Evolutionary conservation across 2,329 filamentous ascomycete species (phyloP), one percentile per base, ranked within the genome.

Genomic region (Aspergillus neoniger): DNA sequence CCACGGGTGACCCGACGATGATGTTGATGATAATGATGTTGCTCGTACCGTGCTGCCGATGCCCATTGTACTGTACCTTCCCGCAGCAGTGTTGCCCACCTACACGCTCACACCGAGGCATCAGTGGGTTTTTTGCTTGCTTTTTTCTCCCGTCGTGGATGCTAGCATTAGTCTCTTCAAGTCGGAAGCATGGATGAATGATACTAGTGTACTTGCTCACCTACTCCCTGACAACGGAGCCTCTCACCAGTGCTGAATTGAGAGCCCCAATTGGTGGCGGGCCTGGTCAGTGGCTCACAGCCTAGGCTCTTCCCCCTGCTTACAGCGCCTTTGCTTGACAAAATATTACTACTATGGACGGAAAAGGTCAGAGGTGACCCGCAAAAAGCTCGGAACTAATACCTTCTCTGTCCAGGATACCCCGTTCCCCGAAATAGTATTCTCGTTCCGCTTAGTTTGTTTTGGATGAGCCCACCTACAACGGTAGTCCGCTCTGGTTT

Each of bases 381-480:
- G 62, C 59, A 61, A 17, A 61, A 17, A 49, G 53, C 30, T 55
- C 62, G 63, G 61, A 57, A 63, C 59, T 61, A 61, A 47, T 53
- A 38, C 58, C 36, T 59, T 64, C 51, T 47, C 51, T 48, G 54
- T 58, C 52, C 58, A 58, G 51, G 54, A 28, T 56, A 59, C 63
- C 60, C 62, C 59, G 63, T 67, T 60, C 58, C 64, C 61, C 60
- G 64, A 68, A 70, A 70, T 70, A 70, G 67, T 59, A 62, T 62
- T 60, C 53, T 51, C 43, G 23, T 61, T 58, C 51, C 44, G 60
- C 52, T 63, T 65, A 59, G 66, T 59, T 51, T 63, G 61, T 65
- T 68, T 68, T 66, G 64, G 59, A 59, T 50, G 64, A 62, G 54
- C 61, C 68, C 65, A 67, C 65, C 51, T 36, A 52, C 36, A 64